phyloP scores from a whole-genome alignment of 2,329 filamentous ascomycete genomes.

The Epichloe bromicola region DNA sequence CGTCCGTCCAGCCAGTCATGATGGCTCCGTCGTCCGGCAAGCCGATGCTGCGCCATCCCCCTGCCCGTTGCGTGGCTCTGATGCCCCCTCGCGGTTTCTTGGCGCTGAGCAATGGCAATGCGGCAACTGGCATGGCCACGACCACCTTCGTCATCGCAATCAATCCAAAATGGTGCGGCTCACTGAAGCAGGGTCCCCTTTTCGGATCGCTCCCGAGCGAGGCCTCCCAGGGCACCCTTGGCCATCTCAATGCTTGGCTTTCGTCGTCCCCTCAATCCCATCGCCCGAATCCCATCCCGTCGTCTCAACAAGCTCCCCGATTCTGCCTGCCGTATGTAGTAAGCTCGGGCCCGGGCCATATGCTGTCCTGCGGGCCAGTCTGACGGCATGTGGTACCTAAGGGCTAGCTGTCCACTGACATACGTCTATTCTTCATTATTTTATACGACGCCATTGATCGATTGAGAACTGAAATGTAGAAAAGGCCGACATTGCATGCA shows the following conservation, averaged over 20 bases:
- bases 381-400: not conserved
- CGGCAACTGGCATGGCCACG: not conserved
- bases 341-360: not conserved
- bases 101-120: not conserved
- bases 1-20: too few relatives aligned
- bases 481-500: not conserved
- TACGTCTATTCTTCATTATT: not conserved
- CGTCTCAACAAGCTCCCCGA: not conserved
- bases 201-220: conserved; percentile 7
- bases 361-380: not conserved
- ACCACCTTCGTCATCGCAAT: conserved; percentile 1
- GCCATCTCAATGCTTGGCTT: not conserved
- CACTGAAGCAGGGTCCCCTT: not conserved
- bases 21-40: too few relatives aligned
- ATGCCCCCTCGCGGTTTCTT: not conserved
- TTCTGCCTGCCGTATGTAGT: not conserved
- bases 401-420: not conserved
- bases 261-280: not conserved
- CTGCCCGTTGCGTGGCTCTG: not conserved
- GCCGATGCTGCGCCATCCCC: too few relatives aligned
- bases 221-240: conserved; percentile 4
- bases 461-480: too few relatives aligned
- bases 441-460: too few relatives aligned
- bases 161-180: not conserved
- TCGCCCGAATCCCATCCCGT: not conserved